A percentile compares a stretch with the other conserved stretches of the same genome.
phyloP scores from a whole-genome alignment of 345 rosid species.

The Euphorbia pulcherrima region DNA sequence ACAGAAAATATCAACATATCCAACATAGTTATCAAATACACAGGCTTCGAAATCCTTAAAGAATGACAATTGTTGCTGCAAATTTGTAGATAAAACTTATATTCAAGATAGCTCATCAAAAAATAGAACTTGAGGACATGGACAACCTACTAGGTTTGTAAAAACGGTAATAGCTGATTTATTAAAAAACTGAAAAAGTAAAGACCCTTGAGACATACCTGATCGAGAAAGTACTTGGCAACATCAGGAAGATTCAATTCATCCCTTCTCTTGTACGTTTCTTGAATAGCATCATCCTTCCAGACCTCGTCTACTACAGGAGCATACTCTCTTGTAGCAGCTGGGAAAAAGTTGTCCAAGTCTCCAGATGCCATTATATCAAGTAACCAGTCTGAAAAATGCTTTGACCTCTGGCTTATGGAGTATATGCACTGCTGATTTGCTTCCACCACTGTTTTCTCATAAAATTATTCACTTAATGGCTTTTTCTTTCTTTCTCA shows the following conservation, averaged over 20 bases:
- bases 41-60: no score
- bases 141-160: no score
- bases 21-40: no score
- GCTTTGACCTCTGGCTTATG: conserved; percentile 44
- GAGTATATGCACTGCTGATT: conserved; percentile 44
- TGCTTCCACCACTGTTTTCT: conserved; percentile 26
- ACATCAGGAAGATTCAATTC: conserved; percentile 48
- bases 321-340: conserved; percentile 68
- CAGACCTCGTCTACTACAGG: no score
- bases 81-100: no score
- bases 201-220: conserved; percentile 22
- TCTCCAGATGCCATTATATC: conserved; percentile 54
- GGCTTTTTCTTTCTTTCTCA: not conserved
- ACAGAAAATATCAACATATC: no score
- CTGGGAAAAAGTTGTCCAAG: conserved; percentile 60
- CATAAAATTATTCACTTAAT: conserved; percentile 14
- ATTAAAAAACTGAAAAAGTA: not conserved
- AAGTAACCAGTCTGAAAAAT: conserved; percentile 62
- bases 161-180: no score
- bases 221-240: no score
- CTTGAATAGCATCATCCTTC: conserved; percentile 59
- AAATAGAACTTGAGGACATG: no score
- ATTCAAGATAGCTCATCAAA: no score
- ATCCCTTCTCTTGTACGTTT: conserved; percentile 54
- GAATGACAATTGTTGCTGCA: no score